Evolutionary conservation across 2,329 filamentous ascomycete genomes (phyloP).

Genomic region (Cladophialophora carrionii): DNA sequence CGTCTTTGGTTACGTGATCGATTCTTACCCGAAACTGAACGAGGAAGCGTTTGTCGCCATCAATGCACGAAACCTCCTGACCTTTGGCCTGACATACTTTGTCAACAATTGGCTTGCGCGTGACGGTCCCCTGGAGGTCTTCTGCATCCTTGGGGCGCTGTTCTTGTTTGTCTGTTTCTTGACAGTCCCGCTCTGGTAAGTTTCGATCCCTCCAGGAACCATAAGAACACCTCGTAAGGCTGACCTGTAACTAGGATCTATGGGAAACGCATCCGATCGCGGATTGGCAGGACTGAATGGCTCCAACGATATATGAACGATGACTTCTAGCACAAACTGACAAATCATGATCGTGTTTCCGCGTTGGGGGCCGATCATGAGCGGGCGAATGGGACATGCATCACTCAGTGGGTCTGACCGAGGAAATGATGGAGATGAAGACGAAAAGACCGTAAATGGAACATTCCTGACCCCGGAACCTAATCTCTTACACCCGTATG

Average conservation of each 20-base stretch:
- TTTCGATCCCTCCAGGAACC: neutral
- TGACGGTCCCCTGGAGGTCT: constrained; percentile 46
- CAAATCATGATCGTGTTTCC: neutral
- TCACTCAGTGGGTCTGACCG: too few species aligned
- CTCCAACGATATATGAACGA: constrained; percentile 34
- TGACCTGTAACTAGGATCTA: constrained; percentile 44
- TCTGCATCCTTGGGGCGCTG: constrained; percentile 50
- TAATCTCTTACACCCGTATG: neutral
- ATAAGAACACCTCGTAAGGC: neutral
- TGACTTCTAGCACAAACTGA: constrained; percentile 22
- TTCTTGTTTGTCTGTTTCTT: constrained; percentile 52
- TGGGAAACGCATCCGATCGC: constrained; percentile 53
- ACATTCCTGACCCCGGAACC: neutral
- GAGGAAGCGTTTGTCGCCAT: constrained; percentile 59
- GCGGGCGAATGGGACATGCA: too few species aligned
- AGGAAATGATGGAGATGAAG: neutral
- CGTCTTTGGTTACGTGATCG: constrained; percentile 57
- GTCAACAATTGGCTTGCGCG: constrained; percentile 47
- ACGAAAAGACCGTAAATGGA: neutral
- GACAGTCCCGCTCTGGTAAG: constrained; percentile 53
- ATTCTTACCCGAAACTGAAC: constrained; percentile 52
- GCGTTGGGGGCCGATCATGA: too few species aligned
- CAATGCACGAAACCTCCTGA: constrained; percentile 52
- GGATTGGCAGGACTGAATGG: constrained; percentile 48
- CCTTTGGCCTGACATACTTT: constrained; percentile 48